Conservation (phyloP, 1,284 basidiomycete genomes). For the Leccinum griseonigrum region DNA sequence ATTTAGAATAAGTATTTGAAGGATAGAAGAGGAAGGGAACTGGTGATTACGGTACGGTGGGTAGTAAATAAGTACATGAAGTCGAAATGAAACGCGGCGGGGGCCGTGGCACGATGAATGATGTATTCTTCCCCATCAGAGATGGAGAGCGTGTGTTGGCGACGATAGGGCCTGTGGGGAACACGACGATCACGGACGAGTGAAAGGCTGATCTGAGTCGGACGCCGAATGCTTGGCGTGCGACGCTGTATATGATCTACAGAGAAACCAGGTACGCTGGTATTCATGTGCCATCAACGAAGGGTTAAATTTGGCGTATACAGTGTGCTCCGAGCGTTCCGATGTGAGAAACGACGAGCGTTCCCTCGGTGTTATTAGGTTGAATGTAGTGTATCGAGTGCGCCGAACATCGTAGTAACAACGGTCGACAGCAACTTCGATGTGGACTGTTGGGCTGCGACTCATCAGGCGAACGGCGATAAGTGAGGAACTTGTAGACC, state of each 20-base stretch:
- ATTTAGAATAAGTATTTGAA: no score
- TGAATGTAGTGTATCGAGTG: neutral
- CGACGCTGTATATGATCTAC: neutral
- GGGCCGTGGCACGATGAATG: no score
- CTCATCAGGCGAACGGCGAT: neutral
- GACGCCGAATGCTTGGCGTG: neutral
- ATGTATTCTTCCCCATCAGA: no score
- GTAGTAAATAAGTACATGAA: no score
- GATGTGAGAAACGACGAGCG: neutral
- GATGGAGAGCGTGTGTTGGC: no score
- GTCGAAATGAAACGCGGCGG: no score
- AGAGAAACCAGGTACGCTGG: neutral
- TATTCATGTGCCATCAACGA: neutral
- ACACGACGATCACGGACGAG: no score
- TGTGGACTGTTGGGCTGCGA: conserved; percentile 21
- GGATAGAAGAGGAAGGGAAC: no score
- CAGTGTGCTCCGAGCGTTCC: neutral
- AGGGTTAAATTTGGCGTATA: neutral
- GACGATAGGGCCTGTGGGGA: no score
- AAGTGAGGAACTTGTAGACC: no score
- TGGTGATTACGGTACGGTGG: no score
- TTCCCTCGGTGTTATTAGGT: neutral
- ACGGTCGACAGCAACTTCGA: conserved; percentile 2
- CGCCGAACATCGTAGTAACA: conserved; percentile 8
- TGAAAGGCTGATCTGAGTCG: no score